These are phyloP conservation scores for Emmonsiellopsis sp. DNA, from an alignment of 2,329 filamentous ascomycete species.

Conservation along the genomic window DNA sequence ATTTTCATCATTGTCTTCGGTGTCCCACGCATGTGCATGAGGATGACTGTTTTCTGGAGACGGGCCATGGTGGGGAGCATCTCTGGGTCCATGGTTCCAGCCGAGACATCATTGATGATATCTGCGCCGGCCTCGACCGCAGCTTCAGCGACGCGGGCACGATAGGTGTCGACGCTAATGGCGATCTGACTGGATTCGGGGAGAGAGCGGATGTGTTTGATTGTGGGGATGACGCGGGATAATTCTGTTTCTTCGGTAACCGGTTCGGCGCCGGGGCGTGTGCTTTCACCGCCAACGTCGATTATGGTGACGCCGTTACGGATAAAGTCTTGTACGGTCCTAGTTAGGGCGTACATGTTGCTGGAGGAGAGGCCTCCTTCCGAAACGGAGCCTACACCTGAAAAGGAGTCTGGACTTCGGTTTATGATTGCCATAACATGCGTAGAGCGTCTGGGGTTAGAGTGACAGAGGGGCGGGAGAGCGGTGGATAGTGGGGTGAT, in stretches of 20 bases:
- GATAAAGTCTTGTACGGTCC: slow-evolving; percentile 55
- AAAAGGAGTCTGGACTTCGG: slow-evolving; percentile 93
- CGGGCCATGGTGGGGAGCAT: slow-evolving; percentile 77
- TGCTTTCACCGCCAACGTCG: slow-evolving; percentile 90
- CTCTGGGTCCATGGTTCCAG: slow-evolving; percentile 62
- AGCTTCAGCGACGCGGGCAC: slow-evolving; percentile 67
- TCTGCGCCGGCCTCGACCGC: slow-evolving; percentile 73
- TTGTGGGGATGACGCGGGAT: slow-evolving; percentile 66
- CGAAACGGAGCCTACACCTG: slow-evolving; percentile 90
- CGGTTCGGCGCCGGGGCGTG: slow-evolving; percentile 63
- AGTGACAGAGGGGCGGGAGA: slow-evolving; percentile 49
- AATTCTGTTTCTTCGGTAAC: slow-evolving; percentile 66
- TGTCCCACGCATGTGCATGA: slow-evolving; percentile 92
- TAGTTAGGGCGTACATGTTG: slow-evolving; percentile 41
- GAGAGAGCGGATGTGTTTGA: slow-evolving; percentile 60
- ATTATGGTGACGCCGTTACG: slow-evolving; percentile 68
- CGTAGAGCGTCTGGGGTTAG: slow-evolving; percentile 50
- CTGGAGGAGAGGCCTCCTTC: slow-evolving; percentile 61
- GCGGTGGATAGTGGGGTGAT: slow-evolving; percentile 28
- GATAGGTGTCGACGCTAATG: slow-evolving; percentile 89
- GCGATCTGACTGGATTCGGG: slow-evolving; percentile 54
- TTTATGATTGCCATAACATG: slow-evolving; percentile 92
- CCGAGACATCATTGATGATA: slow-evolving; percentile 91
- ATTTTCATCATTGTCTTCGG: slow-evolving; percentile 69
- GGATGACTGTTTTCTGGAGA: slow-evolving; percentile 65